phyloP scores from a whole-genome alignment of 2,329 filamentous ascomycete species.

The Amauroascus verrucosus region DNA sequence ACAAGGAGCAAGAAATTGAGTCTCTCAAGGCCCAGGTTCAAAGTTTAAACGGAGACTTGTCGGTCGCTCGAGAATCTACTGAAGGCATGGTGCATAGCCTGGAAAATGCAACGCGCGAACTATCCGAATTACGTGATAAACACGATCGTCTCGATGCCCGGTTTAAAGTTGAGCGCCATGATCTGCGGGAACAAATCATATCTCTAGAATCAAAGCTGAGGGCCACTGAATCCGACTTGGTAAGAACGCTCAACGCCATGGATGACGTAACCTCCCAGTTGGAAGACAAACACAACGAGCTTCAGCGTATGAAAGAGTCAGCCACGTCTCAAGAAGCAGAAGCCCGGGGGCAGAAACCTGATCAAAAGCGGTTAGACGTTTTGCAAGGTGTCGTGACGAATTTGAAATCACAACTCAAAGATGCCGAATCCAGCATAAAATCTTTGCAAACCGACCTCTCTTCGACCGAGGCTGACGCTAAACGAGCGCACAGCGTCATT shows the following conservation, averaged over 20 bases:
- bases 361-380: constrained; percentile 45
- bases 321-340: constrained; percentile 9
- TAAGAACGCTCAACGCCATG: constrained; percentile 23
- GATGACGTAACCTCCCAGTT: constrained; percentile 31
- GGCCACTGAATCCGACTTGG: constrained; percentile 25
- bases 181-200: constrained; percentile 35
- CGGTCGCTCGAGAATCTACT: constrained; percentile 59
- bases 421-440: constrained; percentile 43
- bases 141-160: constrained; percentile 42
- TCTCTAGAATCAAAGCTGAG: constrained; percentile 32
- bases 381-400: constrained; percentile 47
- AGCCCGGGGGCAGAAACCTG: constrained; percentile 30
- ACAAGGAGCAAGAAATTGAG: constrained; percentile 60
- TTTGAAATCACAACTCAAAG: constrained; percentile 44
- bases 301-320: constrained; percentile 26
- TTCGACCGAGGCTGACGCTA: constrained; percentile 30
- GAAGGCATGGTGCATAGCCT: constrained; percentile 55
- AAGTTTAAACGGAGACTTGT: constrained; percentile 58
- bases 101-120: constrained; percentile 56
- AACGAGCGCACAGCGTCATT: constrained; percentile 28
- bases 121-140: constrained; percentile 46
- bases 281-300: constrained; percentile 33
- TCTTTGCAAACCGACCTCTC: constrained; percentile 36
- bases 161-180: constrained; percentile 36
- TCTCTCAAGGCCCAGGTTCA: constrained; percentile 60